Percentiles rank a stretch among this genome's conserved stretches.
Evolutionary conservation across 2,329 filamentous ascomycete genomes (phyloP).

Genomic region (Diaporthe citrichinensis): DNA sequence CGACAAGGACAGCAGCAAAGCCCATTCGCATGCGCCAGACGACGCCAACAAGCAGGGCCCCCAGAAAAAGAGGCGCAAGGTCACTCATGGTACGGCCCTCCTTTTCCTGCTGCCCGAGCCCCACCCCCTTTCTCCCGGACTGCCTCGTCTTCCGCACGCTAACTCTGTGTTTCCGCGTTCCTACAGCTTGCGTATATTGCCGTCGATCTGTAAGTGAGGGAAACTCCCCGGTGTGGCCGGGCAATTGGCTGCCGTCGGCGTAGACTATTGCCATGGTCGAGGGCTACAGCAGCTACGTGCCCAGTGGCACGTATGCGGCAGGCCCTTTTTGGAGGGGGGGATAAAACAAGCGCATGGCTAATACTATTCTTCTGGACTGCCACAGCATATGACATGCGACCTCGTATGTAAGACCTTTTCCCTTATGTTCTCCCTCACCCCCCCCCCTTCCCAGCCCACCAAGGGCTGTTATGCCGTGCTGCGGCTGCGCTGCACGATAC

Average conservation of each 20-base stretch:
- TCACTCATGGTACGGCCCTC: constrained; percentile 82
- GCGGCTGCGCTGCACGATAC: constrained; percentile 42
- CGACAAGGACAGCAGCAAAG: constrained; percentile 40
- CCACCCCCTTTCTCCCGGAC: constrained; percentile 41
- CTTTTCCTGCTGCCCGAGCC: constrained; percentile 43
- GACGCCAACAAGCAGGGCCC: constrained; percentile 58
- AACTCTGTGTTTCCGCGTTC: constrained; percentile 56
- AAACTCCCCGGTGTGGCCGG: constrained; percentile 40
- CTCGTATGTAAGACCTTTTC: constrained; percentile 74
- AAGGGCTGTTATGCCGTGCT: constrained; percentile 43
- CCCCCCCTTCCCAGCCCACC: constrained; percentile 44
- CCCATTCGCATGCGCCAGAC: constrained; percentile 48
- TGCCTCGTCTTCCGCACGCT: constrained; percentile 44
- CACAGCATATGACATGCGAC: constrained; percentile 92
- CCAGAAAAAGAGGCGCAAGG: constrained; percentile 88
- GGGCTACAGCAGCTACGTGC: constrained; percentile 38
- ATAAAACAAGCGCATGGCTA: constrained; percentile 56
- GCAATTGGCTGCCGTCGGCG: constrained; percentile 43
- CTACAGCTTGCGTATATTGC: constrained; percentile 88
- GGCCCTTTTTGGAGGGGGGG: constrained; percentile 10
- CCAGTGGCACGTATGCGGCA: constrained; percentile 37
- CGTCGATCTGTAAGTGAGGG: constrained; percentile 85
- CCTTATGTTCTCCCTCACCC: constrained; percentile 45
- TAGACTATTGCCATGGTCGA: constrained; percentile 42
- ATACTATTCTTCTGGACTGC: constrained; percentile 57